phyloP scores from a whole-genome alignment of 768 basidiomycete species.

The Lactifluus volemus region DNA sequence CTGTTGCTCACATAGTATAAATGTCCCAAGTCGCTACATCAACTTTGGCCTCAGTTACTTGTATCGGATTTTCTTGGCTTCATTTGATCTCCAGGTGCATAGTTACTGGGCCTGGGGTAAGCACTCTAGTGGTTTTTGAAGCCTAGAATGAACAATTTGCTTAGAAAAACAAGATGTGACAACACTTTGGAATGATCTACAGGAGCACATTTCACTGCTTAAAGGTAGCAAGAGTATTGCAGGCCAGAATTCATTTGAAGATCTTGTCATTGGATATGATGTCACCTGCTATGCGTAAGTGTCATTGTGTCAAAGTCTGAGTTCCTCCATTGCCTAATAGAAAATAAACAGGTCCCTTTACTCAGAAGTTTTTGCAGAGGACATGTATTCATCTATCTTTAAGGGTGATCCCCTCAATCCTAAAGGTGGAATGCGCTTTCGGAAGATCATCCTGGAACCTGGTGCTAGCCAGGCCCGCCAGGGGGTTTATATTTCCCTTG shows the following conservation, averaged over 20 bases:
- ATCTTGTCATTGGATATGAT: slow-evolving; percentile 69
- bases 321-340: background rate
- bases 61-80: slow-evolving; percentile 78
- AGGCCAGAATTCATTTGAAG: slow-evolving; percentile 69
- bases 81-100: slow-evolving; percentile 70
- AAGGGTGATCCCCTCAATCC: slow-evolving; percentile 72
- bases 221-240: slow-evolving; percentile 49
- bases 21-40: slow-evolving; percentile 41
- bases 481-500: slow-evolving; percentile 72
- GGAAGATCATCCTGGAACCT: slow-evolving; percentile 62
- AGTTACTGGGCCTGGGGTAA: slow-evolving; percentile 46
- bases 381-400: slow-evolving; percentile 71
- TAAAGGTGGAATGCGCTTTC: slow-evolving; percentile 54
- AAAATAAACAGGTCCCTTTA: slow-evolving; percentile 43
- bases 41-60: slow-evolving; percentile 78
- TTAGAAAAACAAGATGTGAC: slow-evolving; percentile 63
- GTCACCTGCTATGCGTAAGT: slow-evolving; percentile 60
- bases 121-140: background rate
- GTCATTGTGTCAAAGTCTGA: background rate
- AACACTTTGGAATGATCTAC: slow-evolving; percentile 66
- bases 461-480: slow-evolving; percentile 74
- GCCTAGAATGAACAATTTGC: background rate
- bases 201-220: slow-evolving; percentile 62
- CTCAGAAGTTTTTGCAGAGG: slow-evolving; percentile 53
- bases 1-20: background rate